Base-by-base conservation (phyloP, 1,139 yeast species). In the Blastobotrys apis region DNA sequence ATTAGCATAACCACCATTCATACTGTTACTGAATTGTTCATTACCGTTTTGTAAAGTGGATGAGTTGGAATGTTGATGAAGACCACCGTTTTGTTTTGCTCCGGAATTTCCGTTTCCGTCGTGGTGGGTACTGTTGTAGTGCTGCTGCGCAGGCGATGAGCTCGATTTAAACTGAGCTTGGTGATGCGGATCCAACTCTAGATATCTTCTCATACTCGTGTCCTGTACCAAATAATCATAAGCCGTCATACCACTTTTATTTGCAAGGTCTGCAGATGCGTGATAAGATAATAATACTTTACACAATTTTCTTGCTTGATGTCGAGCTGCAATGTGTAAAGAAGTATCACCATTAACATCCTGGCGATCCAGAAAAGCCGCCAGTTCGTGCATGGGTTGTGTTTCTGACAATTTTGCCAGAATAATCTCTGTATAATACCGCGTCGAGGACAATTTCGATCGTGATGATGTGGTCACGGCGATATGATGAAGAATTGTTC, bases 331-430 rank as follows among this genome's bases (percentile, higher is more conserved):
- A 37, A 90, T 74, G 57, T 90, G 95, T 46, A 88, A 70, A 0
- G 95, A 95, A 0, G 96, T 85, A 60, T 90, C 87, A 0, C 97
- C 97, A 53, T 82, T 80, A 23, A 70, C 65, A 62, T 92, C 97
- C 55, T 84, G 94, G 44, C 80, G 78, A 60, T 88, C 84, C 38
- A 87, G 68, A 55, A 86, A 80, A 20, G 68, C 66, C 16, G 71
- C 67, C 12, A 79, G 66, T 33, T 76, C 64, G 41, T 74, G 76
- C 52, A 67, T 64, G 2, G 80, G 72, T 41, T 76, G 75, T 19
- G 73, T 68, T 59, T 84, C 92, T 16, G 80, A 72, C 26, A 87
- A 68, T 58, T 82, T 85, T 2, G 85, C 81, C 50, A 90, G 70
- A 39, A 88, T 65, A 25, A 80, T 75, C 60, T 88, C 97, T 58